Evolutionary conservation across 257 asterid genomes (phyloP).

Genomic region (Nicotiana obtusifolia): DNA sequence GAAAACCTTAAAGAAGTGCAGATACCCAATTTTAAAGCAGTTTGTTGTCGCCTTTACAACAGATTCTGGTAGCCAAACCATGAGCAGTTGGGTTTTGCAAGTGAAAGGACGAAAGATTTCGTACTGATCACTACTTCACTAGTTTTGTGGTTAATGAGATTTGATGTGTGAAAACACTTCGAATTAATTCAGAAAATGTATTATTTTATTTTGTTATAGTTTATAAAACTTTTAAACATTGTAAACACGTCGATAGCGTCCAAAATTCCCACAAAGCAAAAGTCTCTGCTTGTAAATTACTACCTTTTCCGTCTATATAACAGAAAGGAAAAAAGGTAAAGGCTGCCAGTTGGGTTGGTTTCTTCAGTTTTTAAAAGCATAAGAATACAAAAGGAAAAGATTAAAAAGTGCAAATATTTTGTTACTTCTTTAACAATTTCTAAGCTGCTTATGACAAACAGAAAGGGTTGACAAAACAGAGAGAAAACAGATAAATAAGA

Average conservation of each 20-base stretch:
- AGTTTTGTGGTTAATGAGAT: background rate
- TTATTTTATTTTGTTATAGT: background rate
- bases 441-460: background rate
- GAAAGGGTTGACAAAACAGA: background rate
- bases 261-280: background rate
- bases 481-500: background rate
- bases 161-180: background rate
- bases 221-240: background rate
- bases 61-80: background rate
- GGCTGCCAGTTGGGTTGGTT: background rate
- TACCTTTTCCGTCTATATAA: background rate
- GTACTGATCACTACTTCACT: background rate
- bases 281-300: background rate
- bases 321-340: background rate
- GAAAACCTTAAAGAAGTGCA: background rate
- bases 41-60: background rate
- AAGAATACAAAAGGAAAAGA: background rate
- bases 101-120: background rate
- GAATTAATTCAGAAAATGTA: too few species aligned
- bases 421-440: background rate
- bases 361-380: background rate
- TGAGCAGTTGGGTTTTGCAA: background rate
- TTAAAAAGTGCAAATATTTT: background rate
- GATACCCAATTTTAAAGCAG: background rate
- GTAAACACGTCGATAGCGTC: background rate